These are phyloP conservation scores for Colletotrichum higginsianum DNA, from an alignment of 2,329 filamentous ascomycete genomes.

Conservation along the genomic window DNA sequence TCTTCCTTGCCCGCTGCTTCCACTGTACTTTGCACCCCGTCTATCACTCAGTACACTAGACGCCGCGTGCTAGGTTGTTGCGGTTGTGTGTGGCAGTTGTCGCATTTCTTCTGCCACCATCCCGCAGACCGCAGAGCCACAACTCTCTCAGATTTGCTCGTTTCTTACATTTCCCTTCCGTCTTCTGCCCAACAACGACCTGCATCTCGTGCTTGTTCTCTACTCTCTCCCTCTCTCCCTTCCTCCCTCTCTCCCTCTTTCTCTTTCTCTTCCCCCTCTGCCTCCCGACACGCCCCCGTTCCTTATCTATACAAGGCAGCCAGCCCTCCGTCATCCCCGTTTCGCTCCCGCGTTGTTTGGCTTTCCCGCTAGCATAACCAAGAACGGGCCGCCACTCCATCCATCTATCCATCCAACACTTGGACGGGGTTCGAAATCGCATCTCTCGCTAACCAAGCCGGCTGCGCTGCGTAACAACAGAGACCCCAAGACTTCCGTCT, in stretches of 20 bases:
- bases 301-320: too few relatives aligned
- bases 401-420: background rate
- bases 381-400: too few relatives aligned
- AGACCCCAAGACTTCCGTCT: background rate
- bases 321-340: background rate
- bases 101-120: slow-evolving; percentile 34
- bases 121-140: slow-evolving; percentile 23
- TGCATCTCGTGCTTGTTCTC: slow-evolving; percentile 9
- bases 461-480: slow-evolving; percentile 28
- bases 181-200: slow-evolving; percentile 17
- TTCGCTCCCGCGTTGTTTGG: slow-evolving; percentile 6
- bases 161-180: slow-evolving; percentile 32
- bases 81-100: background rate
- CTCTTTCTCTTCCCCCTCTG: too few relatives aligned
- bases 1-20: slow-evolving; percentile 44
- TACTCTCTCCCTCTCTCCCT: slow-evolving; percentile 7
- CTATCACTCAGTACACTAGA: background rate
- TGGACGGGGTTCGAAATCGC: slow-evolving; percentile 9
- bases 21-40: slow-evolving; percentile 35
- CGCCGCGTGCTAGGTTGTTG: slow-evolving; percentile 16
- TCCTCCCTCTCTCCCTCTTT: too few relatives aligned
- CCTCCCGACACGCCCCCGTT: too few relatives aligned
- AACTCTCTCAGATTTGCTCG: slow-evolving; percentile 5
- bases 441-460: slow-evolving; percentile 31
- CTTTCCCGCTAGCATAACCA: slow-evolving; percentile 1